Evolutionary conservation across 2,329 filamentous ascomycete species (phyloP), one percentile per base, ranked within the genome.

Genomic region (Pleomassaria siparia): DNA sequence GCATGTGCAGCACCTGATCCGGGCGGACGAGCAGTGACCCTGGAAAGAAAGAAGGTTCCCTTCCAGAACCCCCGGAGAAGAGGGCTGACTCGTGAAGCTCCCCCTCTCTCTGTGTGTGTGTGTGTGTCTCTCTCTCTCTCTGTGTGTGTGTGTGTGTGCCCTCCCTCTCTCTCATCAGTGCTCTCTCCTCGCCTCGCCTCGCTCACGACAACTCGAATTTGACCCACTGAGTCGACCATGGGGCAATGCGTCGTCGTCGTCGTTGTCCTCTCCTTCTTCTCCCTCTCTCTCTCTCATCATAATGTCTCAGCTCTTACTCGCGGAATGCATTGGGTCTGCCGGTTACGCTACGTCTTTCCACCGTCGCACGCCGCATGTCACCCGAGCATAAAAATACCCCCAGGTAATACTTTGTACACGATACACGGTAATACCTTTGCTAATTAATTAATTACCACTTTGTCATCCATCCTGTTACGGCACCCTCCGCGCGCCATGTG

Each of bases 51-150:
- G 36, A 56, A 58, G 55, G 42, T 48, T 55, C 44, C 55, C 60
- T 69, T 70, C 66, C 63, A 69, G 66, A 67, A 67, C 54, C 57
- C 55, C 55, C 58, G 54, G 53, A 49, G 48, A 55, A 57, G 52
- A 45, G 48, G 46, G 49, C 62, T 66, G 63, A 68, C 65, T 67
- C 63, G 61, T n/a, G n/a, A n/a, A n/a, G n/a, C n/a, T n/a, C n/a
- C n/a, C n/a, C n/a, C n/a, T n/a, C n/a, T n/a, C n/a, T n/a, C n/a
- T n/a, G n/a, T n/a, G n/a, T n/a, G n/a, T n/a, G n/a, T n/a, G n/a
- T n/a, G n/a, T n/a, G n/a, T n/a, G n/a, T n/a, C n/a, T n/a, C n/a
- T n/a, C n/a, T n/a, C n/a, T n/a, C n/a, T n/a, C n/a, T n/a, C n/a
- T n/a, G n/a, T n/a, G n/a, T n/a, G n/a, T n/a, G 50, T 32, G 9